Conservation (phyloP, 2,329 filamentous ascomycete species). For the Didymellaceae sp. region DNA sequence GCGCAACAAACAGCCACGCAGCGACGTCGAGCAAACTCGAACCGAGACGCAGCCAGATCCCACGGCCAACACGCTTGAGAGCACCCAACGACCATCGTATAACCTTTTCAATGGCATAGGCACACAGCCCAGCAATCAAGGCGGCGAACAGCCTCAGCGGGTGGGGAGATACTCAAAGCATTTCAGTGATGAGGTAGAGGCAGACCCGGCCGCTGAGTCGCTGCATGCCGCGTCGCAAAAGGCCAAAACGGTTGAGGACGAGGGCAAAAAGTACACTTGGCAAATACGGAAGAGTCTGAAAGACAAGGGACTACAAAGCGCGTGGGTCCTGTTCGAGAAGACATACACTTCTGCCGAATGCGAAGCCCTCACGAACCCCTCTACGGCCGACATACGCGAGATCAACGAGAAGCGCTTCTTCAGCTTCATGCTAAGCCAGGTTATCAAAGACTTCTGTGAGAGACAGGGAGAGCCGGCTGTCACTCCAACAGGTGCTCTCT, state of each 20-base stretch:
- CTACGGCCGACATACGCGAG: constrained; percentile 25
- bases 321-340: constrained; percentile 38
- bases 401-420: constrained; percentile 34
- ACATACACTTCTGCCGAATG: constrained; percentile 40
- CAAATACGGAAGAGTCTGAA: constrained; percentile 15
- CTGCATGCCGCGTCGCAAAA: background rate
- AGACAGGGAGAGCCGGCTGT: constrained; percentile 11
- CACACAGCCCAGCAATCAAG: background rate
- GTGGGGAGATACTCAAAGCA: constrained; percentile 29
- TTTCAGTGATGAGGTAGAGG: background rate
- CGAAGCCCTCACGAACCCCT: constrained; percentile 34
- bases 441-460: constrained; percentile 27
- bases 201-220: background rate
- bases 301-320: constrained; percentile 17
- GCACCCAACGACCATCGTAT: constrained; percentile 1
- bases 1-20: constrained; percentile 16
- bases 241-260: background rate
- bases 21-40: constrained; percentile 17
- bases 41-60: constrained; percentile 9
- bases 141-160: background rate
- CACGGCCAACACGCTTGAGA: background rate
- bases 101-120: constrained; percentile 9
- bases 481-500: constrained; percentile 35
- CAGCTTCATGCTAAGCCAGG: constrained; percentile 20
- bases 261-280: background rate